Evolutionary conservation across 1,139 yeast genomes (phyloP).

Genomic region (Suhomyces guaymorum): DNA sequence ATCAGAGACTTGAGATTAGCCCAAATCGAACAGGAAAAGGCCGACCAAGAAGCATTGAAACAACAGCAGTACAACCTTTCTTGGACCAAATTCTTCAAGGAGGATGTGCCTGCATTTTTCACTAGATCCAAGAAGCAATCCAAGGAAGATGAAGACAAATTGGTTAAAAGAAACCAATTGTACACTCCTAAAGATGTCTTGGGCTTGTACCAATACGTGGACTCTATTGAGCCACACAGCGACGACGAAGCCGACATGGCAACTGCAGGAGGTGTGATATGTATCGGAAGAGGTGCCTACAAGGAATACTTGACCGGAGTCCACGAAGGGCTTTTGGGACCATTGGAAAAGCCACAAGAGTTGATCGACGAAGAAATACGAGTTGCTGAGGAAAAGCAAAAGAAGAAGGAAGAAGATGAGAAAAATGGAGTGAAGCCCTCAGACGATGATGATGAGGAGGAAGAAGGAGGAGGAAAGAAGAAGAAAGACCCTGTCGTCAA

Average conservation of each 20-base stretch:
- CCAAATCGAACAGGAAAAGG: conserved; percentile 17
- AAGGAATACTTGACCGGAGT: conserved; percentile 89
- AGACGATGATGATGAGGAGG: conserved; percentile 21
- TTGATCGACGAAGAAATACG: conserved; percentile 33
- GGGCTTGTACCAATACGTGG: conserved; percentile 52
- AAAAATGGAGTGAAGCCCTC: conserved; percentile 16
- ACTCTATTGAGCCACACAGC: conserved; percentile 35
- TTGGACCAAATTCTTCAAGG: conserved; percentile 20
- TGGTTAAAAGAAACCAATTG: conserved; percentile 37
- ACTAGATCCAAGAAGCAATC: conserved; percentile 2
- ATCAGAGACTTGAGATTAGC: conserved; percentile 68
- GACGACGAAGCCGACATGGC: conserved; percentile 52
- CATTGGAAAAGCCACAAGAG: conserved; percentile 64
- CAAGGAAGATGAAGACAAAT: conserved; percentile 23
- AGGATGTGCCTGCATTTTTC: conserved; percentile 16
- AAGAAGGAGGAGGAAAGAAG: conserved; percentile 18
- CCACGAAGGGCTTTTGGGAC: conserved; percentile 95
- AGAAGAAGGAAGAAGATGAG: conserved; percentile 18
- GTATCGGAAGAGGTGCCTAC: conserved; percentile 94
- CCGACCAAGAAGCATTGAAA: conserved; percentile 8
- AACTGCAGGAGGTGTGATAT: conserved; percentile 80
- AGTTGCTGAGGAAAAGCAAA: conserved; percentile 20
- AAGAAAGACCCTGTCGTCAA: conserved; percentile 51
- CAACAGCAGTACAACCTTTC: conserved; percentile 11
- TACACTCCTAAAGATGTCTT: conserved; percentile 56